Evolutionary conservation across 2,329 filamentous ascomycete genomes (phyloP), one percentile per base, ranked within the genome.

Genomic region (Curvularia sp.): DNA sequence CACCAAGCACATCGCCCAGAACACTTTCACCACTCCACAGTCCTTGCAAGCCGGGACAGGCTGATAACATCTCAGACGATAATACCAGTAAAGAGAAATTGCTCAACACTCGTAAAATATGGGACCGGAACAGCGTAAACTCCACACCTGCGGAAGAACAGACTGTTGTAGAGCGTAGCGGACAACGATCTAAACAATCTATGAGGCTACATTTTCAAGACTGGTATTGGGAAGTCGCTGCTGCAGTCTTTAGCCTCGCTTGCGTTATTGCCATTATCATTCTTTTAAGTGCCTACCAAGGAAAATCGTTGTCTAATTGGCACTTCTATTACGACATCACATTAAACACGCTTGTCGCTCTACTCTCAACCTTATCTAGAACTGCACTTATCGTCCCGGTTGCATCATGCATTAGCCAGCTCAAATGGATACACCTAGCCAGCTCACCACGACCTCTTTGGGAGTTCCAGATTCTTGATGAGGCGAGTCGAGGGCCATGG

Each of bases 381-480:
- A 63, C 70, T 2, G 64, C 70, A 5, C 38, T 74, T 12, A 53
- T 75, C 3, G 57, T 72, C n/a, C 51, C 65, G 2, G 61, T 74
- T 5, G 65, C 72, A 1, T 60, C 67, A n/a, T 71, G 70, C 50
- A 59, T 74, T 13, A 60, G 71, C 38, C 69, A 75, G 50, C 58
- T 76, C 5, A 74, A 76, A 51, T 76, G 70, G 72, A 58, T 66
- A 12, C 64, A 65, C 10, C 64, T 59, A 28, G 59, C 59, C 7
- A 45, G 55, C 19, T 55, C 36, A 9, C 57, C 61, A 4, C 43
- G 51, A 1, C 59, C 63, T 15, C 59, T 75, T 2, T 57, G 61
- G 1, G 45, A 74, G 12, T 48, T 74, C 10, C 63, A 74, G 42
- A 46, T 64, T 1, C 61, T 71, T 13, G 74, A 75, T 13, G 54